Evolutionary conservation across 2,329 filamentous ascomycete genomes (phyloP).

Genomic region (Dactylellina cionopaga): DNA sequence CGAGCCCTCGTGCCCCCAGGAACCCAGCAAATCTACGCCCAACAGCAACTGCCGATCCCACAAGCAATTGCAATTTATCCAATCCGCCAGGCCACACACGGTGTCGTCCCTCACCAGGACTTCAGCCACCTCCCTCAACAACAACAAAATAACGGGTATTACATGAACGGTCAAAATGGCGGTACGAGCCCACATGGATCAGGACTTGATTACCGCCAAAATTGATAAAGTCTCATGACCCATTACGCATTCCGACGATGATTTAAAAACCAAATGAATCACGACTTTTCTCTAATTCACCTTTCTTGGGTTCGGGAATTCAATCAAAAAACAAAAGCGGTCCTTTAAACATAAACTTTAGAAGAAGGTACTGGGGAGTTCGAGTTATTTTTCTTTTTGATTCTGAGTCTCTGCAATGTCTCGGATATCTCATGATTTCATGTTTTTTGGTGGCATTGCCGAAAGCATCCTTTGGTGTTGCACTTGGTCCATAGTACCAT

Average conservation of each 20-base stretch:
- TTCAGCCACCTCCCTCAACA: slow-evolving; percentile 52
- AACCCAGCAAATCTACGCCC: slow-evolving; percentile 48
- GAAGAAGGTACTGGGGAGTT: slow-evolving; percentile 53
- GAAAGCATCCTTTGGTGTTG: slow-evolving; percentile 43
- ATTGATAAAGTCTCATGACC: slow-evolving; percentile 10
- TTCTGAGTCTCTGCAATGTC: slow-evolving; percentile 21
- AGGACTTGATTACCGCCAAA: slow-evolving; percentile 44
- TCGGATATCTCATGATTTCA: slow-evolving; percentile 36
- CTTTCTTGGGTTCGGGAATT: slow-evolving; percentile 10
- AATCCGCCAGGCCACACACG: slow-evolving; percentile 42
- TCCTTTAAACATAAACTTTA: slow-evolving; percentile 52
- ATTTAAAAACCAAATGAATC: slow-evolving; percentile 5
- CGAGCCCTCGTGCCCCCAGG: slow-evolving; percentile 48
- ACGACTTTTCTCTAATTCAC: slow-evolving; percentile 27
- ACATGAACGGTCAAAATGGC: slow-evolving; percentile 47
- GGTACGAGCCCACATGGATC: slow-evolving; percentile 38
- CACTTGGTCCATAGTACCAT: slow-evolving; percentile 26
- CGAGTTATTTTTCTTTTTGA: slow-evolving; percentile 26
- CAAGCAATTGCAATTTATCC: slow-evolving; percentile 43
- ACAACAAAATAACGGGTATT: slow-evolving; percentile 50
- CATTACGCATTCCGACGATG: not conserved
- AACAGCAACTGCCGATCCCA: slow-evolving; percentile 47
- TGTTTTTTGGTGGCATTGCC: slow-evolving; percentile 40
- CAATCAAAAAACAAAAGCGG: slow-evolving; percentile 43
- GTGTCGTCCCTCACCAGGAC: slow-evolving; percentile 47